phyloP scores from a whole-genome alignment of 2,329 filamentous ascomycete species.

The Coniochaeta sp. region DNA sequence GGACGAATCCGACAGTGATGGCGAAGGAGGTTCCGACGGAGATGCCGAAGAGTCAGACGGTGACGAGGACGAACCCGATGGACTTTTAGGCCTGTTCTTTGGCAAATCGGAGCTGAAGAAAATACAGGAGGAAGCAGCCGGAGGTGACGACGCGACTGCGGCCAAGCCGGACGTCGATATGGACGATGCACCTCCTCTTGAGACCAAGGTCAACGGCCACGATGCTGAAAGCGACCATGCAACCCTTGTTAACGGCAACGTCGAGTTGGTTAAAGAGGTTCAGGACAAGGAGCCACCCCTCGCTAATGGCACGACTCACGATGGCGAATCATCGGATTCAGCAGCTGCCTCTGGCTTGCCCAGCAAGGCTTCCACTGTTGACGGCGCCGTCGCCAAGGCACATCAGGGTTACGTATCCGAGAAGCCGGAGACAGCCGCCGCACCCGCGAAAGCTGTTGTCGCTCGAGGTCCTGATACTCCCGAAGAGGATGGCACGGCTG shows the following conservation, averaged over 20 bases:
- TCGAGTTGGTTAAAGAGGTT: not conserved
- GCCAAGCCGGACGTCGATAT: conserved; percentile 23
- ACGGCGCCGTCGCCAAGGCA: not conserved
- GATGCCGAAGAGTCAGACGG: conserved; percentile 31
- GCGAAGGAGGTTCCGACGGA: conserved; percentile 37
- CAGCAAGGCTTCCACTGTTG: not conserved
- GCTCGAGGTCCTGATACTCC: not conserved
- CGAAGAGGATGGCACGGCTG: not conserved
- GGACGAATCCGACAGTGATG: conserved; percentile 30
- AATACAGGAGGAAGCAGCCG: conserved; percentile 34
- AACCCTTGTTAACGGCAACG: not conserved
- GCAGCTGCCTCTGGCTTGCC: not conserved
- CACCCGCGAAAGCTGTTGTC: not conserved
- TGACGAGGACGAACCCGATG: conserved; percentile 33
- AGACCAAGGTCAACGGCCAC: not conserved
- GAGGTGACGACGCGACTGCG: conserved; percentile 9
- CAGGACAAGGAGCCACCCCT: not conserved
- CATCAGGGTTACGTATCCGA: not conserved
- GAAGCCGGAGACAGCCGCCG: too few species aligned
- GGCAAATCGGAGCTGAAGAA: conserved; percentile 49
- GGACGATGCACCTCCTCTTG: conserved; percentile 16
- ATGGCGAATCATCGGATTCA: not conserved
- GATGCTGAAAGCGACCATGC: not conserved
- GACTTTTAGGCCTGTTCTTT: conserved; percentile 51
- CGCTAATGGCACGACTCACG: not conserved